phyloP scores from a whole-genome alignment of 176 grass and related monocot genomes.

The Triticum monococcum region DNA sequence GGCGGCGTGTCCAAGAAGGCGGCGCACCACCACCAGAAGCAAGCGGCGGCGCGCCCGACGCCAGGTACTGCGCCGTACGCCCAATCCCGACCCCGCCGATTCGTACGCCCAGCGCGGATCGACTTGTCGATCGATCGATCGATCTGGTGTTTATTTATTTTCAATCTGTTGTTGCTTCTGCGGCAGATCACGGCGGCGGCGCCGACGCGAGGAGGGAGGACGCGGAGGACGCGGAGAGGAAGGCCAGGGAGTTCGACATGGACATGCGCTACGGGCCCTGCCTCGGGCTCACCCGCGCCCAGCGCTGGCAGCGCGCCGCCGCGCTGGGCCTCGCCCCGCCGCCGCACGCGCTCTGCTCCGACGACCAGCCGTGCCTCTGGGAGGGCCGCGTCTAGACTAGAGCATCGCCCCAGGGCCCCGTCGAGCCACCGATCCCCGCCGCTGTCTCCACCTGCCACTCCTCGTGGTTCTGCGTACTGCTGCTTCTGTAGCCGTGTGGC shows the following conservation, averaged over 20 bases:
- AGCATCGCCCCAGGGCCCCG: not conserved
- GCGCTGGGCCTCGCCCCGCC: constrained; percentile 61
- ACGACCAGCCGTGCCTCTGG: constrained; percentile 58
- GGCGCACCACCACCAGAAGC: not conserved
- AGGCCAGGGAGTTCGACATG: constrained; percentile 64
- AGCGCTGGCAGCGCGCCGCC: constrained; percentile 59
- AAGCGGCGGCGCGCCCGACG: not conserved
- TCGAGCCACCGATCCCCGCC: not conserved
- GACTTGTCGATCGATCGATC: not conserved
- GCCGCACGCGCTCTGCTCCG: constrained; percentile 33
- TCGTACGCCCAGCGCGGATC: not conserved
- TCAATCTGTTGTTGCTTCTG: not conserved
- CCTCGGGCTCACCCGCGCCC: constrained; percentile 59
- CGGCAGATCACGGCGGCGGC: not conserved
- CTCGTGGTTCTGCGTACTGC: not conserved
- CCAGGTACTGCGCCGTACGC: not conserved
- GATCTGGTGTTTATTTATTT: not conserved
- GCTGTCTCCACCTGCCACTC: not conserved
- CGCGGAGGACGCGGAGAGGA: constrained; percentile 8
- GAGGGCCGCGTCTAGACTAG: constrained; percentile 48
- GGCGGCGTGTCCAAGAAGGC: constrained; percentile 46
- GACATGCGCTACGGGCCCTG: constrained; percentile 81
- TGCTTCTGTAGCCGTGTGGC: not conserved
- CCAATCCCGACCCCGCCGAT: not conserved
- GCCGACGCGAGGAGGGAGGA: not conserved